A percentile compares a stretch with the other conserved stretches of the same genome.
These are phyloP conservation scores for Colletotrichum trifolii DNA, from an alignment of 2,329 filamentous ascomycete species.

Conservation along the genomic window DNA sequence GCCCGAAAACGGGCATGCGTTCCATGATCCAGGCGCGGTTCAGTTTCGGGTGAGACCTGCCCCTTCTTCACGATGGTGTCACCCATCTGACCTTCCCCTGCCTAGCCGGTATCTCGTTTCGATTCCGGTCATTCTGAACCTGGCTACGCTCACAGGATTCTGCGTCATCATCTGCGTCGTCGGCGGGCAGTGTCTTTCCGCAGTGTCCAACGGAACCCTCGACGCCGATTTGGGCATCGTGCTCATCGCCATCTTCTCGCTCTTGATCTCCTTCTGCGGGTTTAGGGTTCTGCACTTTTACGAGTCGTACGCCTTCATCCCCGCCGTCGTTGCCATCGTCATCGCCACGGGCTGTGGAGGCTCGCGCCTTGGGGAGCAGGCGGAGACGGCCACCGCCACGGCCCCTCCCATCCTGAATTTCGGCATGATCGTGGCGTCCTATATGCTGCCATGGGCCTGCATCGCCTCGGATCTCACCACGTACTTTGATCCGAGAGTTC, in stretches of 20 bases:
- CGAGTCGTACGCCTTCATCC: constrained; percentile 68
- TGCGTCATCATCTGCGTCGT: constrained; percentile 70
- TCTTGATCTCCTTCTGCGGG: constrained; percentile 72
- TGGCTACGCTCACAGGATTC: constrained; percentile 73
- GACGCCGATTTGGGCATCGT: constrained; percentile 69
- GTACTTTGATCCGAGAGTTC: constrained; percentile 67
- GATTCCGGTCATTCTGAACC: constrained; percentile 70
- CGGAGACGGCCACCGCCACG: constrained; percentile 48
- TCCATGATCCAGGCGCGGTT: constrained; percentile 75
- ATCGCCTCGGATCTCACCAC: constrained; percentile 70
- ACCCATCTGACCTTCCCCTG: constrained; percentile 15
- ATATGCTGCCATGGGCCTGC: constrained; percentile 71
- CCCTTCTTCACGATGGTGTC: not conserved
- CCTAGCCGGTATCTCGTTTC: constrained; percentile 65
- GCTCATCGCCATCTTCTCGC: constrained; percentile 65
- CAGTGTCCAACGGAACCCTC: constrained; percentile 60
- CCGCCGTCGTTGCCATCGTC: constrained; percentile 63
- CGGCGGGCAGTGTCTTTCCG: constrained; percentile 68
- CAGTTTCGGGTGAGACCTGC: constrained; percentile 64
- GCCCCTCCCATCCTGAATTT: constrained; percentile 63
- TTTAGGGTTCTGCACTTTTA: constrained; percentile 67
- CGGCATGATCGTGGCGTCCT: constrained; percentile 70
- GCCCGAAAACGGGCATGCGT: constrained; percentile 71
- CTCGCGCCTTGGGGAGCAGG: constrained; percentile 60
- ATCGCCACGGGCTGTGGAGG: constrained; percentile 67